phyloP scores from a whole-genome alignment of 2,329 filamentous ascomycete species.

The Dothideomycetidae sp. region DNA sequence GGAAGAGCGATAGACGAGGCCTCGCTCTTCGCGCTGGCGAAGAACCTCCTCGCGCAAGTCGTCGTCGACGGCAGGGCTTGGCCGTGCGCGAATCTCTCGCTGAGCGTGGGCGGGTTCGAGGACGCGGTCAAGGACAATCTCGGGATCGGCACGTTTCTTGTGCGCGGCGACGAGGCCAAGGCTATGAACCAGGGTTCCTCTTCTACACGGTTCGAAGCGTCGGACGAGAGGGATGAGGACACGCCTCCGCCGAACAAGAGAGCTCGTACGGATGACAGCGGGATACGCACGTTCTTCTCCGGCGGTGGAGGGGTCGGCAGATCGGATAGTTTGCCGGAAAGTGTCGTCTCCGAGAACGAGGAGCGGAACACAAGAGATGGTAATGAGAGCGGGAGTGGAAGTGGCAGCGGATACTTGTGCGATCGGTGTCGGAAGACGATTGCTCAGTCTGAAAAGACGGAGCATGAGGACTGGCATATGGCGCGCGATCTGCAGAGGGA shows the following conservation, averaged over 20 bases:
- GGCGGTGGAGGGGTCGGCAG: no score
- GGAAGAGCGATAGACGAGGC: slow-evolving; percentile 60
- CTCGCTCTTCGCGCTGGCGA: slow-evolving; percentile 60
- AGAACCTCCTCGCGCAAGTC: slow-evolving; percentile 62
- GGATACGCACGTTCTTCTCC: slow-evolving; percentile 26
- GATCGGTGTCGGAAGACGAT: slow-evolving; percentile 28
- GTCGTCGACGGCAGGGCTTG: slow-evolving; percentile 64
- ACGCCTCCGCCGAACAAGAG: slow-evolving; percentile 22
- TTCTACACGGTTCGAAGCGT: no score
- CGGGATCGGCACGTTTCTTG: slow-evolving; percentile 74
- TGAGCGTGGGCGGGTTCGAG: slow-evolving; percentile 86
- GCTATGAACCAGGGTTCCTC: slow-evolving; percentile 26
- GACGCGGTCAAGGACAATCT: slow-evolving; percentile 72
- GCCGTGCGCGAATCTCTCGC: slow-evolving; percentile 81
- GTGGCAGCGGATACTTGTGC: slow-evolving; percentile 5
- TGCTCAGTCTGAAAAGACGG: slow-evolving; percentile 45
- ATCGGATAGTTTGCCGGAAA: slow-evolving; percentile 13
- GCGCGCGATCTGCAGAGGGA: slow-evolving; percentile 69
- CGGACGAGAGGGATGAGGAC: slow-evolving; percentile 10
- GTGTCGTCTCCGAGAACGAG: slow-evolving; percentile 5
- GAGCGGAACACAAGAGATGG: background rate
- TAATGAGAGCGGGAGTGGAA: background rate
- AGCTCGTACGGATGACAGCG: slow-evolving; percentile 21
- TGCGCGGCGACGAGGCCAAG: slow-evolving; percentile 48
- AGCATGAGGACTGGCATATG: slow-evolving; percentile 89